Evolutionary conservation across 768 basidiomycete genomes (phyloP).

Genomic region (Amanita muscaria): DNA sequence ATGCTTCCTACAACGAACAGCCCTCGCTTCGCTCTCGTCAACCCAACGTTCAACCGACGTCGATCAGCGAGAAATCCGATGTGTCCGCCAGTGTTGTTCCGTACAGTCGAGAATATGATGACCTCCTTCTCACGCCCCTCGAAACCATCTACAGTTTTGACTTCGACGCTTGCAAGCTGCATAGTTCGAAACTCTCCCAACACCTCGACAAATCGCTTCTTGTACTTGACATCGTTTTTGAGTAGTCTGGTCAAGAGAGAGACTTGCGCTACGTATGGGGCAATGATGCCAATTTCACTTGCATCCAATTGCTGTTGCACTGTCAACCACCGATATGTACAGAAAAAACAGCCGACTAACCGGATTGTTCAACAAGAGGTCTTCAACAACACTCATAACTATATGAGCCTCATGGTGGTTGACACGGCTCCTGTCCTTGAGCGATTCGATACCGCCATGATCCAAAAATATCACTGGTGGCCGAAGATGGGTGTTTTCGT

Average conservation of each 20-base stretch:
- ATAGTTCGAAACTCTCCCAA: constrained; percentile 60
- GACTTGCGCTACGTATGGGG: constrained; percentile 87
- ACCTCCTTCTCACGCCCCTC: constrained; percentile 92
- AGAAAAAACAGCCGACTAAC: constrained; percentile 30
- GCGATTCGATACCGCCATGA: constrained; percentile 61
- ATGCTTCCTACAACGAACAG: constrained; percentile 74
- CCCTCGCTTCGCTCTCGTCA: constrained; percentile 84
- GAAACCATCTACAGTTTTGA: constrained; percentile 93
- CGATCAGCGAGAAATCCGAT: constrained; percentile 89
- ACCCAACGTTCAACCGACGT: constrained; percentile 80
- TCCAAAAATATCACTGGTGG: constrained; percentile 76
- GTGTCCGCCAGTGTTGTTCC: constrained; percentile 66
- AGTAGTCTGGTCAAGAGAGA: constrained; percentile 61
- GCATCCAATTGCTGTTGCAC: constrained; percentile 47
- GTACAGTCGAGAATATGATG: constrained; percentile 85
- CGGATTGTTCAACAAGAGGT: constrained; percentile 67
- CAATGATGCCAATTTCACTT: constrained; percentile 82
- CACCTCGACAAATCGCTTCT: constrained; percentile 43
- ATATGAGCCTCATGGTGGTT: constrained; percentile 75
- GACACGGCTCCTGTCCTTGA: constrained; percentile 61
- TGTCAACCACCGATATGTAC: neutral
- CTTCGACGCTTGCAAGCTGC: constrained; percentile 63
- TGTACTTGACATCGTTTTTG: constrained; percentile 43
- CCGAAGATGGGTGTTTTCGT: constrained; percentile 30
- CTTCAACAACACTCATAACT: constrained; percentile 73